Evolutionary conservation across 2,329 filamentous ascomycete species (phyloP), one percentile per base, ranked within the genome.

Genomic region (Scedosporium apiospermum): DNA sequence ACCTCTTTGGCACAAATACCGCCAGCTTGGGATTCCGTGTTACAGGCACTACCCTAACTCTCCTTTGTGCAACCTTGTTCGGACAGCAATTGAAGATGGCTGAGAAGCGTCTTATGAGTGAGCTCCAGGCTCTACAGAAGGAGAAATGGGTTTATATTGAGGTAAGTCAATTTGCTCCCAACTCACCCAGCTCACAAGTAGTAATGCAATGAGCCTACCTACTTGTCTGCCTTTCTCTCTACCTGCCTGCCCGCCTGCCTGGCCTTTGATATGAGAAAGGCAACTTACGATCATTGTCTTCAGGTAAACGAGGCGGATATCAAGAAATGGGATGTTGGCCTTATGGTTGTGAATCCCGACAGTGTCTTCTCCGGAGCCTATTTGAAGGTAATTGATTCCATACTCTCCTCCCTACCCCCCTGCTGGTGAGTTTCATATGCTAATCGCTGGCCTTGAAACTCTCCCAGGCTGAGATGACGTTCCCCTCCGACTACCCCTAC

Each of bases 91-190:
- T 23, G 3, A 71, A 61, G 66, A 80, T 80, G 78, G 77, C 77
- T 27, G 74, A 93, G 76, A 87, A 91, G 70, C 88, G 96, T 60
- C 82, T 98, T 63, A 91, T 96, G 89, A 89, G 89, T 68, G 93
- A 98, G 80, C 87, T 91, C 77, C 88, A 89, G 74, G 81, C 84
- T 55, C 82, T 98, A 49, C 82, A 85, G 62, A 92, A 95, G 74
- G 93, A 97, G 81, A 91, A 91, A 73, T 99, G 93, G 93, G 89
- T 96, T 18, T 86, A 93, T 69, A 91, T 97, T 67, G 89, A 96
- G 73, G 90, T 92, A 75, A 65, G 83, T 70, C 51, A 59, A 46
- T 27, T 46, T 6, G 3, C 26, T 38, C 5, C 57, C 14, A n/a
- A 16, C 27, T 16, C 23, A 5, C 6, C 6, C 12, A 14, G 18